phyloP scores from a whole-genome alignment of 305 asterid species.

The Ilex paraguariensis region DNA sequence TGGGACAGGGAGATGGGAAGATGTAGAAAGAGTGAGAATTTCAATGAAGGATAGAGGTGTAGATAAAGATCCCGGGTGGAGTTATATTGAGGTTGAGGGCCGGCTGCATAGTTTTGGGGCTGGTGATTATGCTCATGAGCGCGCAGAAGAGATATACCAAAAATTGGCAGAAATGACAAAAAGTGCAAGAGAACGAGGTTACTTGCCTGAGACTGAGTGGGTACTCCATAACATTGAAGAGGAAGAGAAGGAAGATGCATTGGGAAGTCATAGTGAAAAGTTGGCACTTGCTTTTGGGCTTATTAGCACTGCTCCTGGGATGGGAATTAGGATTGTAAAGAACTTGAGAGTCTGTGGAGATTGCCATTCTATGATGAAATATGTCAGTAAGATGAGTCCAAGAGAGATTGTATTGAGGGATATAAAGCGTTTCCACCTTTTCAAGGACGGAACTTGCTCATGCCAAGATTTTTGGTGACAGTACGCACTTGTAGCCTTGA shows the following conservation, averaged over 20 bases:
- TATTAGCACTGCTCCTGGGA: slow-evolving; percentile 22
- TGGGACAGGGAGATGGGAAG: slow-evolving; percentile 36
- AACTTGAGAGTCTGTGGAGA: slow-evolving; percentile 17
- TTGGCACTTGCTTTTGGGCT: slow-evolving; percentile 40
- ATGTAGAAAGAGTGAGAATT: slow-evolving; percentile 35
- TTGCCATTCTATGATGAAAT: no score
- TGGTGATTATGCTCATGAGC: slow-evolving; percentile 30
- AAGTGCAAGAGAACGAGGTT: background rate
- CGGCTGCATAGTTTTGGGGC: slow-evolving; percentile 32
- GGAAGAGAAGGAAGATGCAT: slow-evolving; percentile 42
- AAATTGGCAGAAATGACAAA: slow-evolving; percentile 26
- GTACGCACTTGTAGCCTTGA: no score
- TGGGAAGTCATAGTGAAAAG: slow-evolving; percentile 39
- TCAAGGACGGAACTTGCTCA: no score
- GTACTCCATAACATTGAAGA: slow-evolving; percentile 14
- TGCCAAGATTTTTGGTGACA: no score
- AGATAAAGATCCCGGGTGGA: slow-evolving; percentile 43
- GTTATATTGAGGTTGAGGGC: slow-evolving; percentile 33
- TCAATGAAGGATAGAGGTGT: slow-evolving; percentile 34
- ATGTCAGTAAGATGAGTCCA: no score
- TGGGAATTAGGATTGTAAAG: slow-evolving; percentile 29
- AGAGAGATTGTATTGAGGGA: no score
- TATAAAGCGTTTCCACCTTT: no score
- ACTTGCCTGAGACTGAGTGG: no score
- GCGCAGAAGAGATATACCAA: slow-evolving; percentile 21